Evolutionary conservation across 1,139 yeast genomes (phyloP).

Genomic region (Blastobotrys illinoisensis): DNA sequence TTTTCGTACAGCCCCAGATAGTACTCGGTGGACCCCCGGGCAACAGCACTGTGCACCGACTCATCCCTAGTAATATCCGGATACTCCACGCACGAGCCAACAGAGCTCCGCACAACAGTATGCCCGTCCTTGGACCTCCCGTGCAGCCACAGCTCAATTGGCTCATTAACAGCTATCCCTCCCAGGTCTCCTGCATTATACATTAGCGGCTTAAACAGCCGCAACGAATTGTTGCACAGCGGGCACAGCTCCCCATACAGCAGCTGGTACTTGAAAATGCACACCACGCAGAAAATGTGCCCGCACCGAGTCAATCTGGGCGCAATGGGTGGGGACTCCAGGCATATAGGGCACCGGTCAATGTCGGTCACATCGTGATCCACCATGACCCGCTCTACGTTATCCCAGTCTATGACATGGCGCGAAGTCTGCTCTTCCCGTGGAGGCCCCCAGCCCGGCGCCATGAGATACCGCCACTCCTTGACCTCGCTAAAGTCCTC

Average conservation of each 20-base stretch:
- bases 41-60: not conserved
- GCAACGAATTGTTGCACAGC: conserved; percentile 12
- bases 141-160: conserved; percentile 7
- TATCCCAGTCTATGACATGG: conserved; percentile 9
- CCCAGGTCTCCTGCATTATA: conserved; percentile 3
- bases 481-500: conserved; percentile 5
- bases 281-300: conserved; percentile 15
- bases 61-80: not conserved
- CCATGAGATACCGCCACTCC: conserved; percentile 11
- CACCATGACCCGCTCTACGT: conserved; percentile 11
- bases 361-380: conserved; percentile 14
- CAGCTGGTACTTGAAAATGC: conserved; percentile 11
- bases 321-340: conserved; percentile 15
- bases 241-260: conserved; percentile 12
- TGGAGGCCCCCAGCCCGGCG: conserved; percentile 1
- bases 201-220: conserved; percentile 12
- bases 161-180: conserved; percentile 4
- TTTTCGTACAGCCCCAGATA: not conserved
- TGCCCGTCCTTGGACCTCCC: conserved; percentile 3
- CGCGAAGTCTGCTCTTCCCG: not conserved
- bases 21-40: not conserved
- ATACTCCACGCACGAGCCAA: not conserved
- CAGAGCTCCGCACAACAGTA: not conserved
- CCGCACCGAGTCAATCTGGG: conserved; percentile 16
- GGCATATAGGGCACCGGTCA: conserved; percentile 18